Evolutionary conservation across 495 filamentous ascomycete genomes (phyloP).

Genomic region (Tuber calosporum): DNA sequence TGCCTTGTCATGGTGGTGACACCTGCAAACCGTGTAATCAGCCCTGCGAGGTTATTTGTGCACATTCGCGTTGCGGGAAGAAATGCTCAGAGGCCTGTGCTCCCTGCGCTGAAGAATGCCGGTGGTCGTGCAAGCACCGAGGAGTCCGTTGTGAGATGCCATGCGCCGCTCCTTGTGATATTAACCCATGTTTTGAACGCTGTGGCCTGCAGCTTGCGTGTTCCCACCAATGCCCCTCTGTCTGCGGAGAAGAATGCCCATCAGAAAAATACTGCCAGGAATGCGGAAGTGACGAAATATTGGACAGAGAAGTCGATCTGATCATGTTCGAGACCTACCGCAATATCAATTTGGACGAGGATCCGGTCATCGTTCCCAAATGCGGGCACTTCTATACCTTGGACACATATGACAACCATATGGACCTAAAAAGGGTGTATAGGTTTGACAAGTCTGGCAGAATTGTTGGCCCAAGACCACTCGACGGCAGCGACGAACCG

Average conservation of each 20-base stretch:
- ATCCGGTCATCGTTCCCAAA: conserved; percentile 56
- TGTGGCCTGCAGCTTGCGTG: conserved; percentile 55
- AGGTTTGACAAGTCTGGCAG: conserved; percentile 46
- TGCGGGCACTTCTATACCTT: conserved; percentile 63
- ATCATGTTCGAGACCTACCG: conserved; percentile 49
- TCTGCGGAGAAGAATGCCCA: conserved; percentile 64
- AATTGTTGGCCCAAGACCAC: conserved; percentile 46
- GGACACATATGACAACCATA: conserved; percentile 57
- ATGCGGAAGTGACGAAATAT: conserved; percentile 47
- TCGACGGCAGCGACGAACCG: conserved; percentile 47
- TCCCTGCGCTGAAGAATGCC: conserved; percentile 57
- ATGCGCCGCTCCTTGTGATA: conserved; percentile 56
- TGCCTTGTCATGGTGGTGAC: conserved; percentile 51
- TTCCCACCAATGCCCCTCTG: conserved; percentile 60
- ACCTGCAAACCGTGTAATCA: conserved; percentile 52
- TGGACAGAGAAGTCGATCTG: conserved; percentile 50
- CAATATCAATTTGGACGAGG: conserved; percentile 53
- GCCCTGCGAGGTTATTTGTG: conserved; percentile 57
- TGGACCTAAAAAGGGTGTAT: conserved; percentile 58
- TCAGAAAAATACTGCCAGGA: conserved; percentile 51
- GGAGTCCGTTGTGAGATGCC: conserved; percentile 54
- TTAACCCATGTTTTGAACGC: conserved; percentile 59
- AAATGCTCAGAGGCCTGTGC: conserved; percentile 58
- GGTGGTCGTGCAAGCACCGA: conserved; percentile 53
- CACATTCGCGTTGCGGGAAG: conserved; percentile 55